Conservation (phyloP, 495 filamentous ascomycete species). For the Thozetella sp. region DNA sequence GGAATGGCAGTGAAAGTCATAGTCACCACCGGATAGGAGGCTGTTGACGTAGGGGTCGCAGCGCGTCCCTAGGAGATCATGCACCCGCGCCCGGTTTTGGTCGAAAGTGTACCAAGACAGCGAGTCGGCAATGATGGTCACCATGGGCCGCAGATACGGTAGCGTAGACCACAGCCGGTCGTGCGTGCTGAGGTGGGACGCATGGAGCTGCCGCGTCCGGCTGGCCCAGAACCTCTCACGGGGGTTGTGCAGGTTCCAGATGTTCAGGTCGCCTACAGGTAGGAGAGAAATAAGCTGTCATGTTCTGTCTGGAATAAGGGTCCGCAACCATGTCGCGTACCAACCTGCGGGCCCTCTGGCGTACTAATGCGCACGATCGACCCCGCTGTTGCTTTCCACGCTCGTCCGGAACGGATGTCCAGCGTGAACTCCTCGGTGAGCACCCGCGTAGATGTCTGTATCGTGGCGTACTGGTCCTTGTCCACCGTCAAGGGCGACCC, state of each 20-base stretch:
- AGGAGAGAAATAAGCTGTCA: background rate
- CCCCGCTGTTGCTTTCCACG: slow-evolving; percentile 64
- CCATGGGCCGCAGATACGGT: slow-evolving; percentile 74
- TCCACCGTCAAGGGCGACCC: slow-evolving; percentile 45
- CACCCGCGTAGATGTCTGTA: slow-evolving; percentile 30
- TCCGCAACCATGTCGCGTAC: background rate
- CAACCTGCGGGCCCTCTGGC: slow-evolving; percentile 75
- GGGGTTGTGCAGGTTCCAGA: slow-evolving; percentile 77
- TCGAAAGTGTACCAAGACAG: slow-evolving; percentile 57
- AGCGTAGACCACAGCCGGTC: slow-evolving; percentile 78
- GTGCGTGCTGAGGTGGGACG: slow-evolving; percentile 66
- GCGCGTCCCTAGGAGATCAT: slow-evolving; percentile 77
- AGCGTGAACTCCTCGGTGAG: slow-evolving; percentile 43
- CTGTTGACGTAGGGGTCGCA: slow-evolving; percentile 77
- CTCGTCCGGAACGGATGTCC: slow-evolving; percentile 60
- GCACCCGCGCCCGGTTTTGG: slow-evolving; percentile 58
- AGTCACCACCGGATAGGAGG: slow-evolving; percentile 67
- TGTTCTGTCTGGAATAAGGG: background rate
- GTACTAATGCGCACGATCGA: slow-evolving; percentile 72
- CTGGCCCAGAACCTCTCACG: slow-evolving; percentile 80
- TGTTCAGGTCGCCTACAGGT: slow-evolving; percentile 66
- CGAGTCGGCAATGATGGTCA: slow-evolving; percentile 71
- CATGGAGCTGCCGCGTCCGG: slow-evolving; percentile 76
- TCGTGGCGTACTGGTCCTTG: slow-evolving; percentile 36
- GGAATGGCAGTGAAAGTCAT: slow-evolving; percentile 81